Evolutionary conservation across 2,329 filamentous ascomycete genomes (phyloP).

Genomic region (Fusarium denticulatum): DNA sequence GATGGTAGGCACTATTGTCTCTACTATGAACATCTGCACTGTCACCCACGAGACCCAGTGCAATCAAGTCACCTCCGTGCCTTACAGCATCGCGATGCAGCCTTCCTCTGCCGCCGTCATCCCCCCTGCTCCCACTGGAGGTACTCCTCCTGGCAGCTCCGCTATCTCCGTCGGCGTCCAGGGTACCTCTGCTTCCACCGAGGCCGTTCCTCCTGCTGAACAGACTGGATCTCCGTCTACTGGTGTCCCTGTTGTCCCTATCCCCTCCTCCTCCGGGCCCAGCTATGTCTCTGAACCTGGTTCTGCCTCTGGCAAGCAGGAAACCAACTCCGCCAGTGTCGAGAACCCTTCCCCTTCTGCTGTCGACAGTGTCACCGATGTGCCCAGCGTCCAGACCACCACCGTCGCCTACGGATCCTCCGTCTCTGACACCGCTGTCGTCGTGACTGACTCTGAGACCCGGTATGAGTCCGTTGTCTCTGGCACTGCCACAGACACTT

Average conservation of each 20-base stretch:
- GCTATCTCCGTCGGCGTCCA: slow-evolving; percentile 28
- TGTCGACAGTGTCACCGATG: slow-evolving; percentile 35
- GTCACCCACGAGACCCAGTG: slow-evolving; percentile 50
- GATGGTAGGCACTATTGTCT: slow-evolving; percentile 45
- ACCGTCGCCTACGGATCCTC: slow-evolving; percentile 34
- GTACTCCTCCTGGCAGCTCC: slow-evolving; percentile 23
- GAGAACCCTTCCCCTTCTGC: slow-evolving; percentile 18
- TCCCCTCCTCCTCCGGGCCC: slow-evolving; percentile 13
- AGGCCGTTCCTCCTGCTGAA: neutral
- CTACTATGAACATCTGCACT: slow-evolving; percentile 51
- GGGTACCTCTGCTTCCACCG: slow-evolving; percentile 17
- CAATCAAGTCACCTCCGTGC: slow-evolving; percentile 44
- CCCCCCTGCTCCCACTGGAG: slow-evolving; percentile 15
- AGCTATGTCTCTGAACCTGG: slow-evolving; percentile 24
- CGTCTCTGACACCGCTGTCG: slow-evolving; percentile 24
- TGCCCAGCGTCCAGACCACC: slow-evolving; percentile 26
- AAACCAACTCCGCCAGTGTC: slow-evolving; percentile 19
- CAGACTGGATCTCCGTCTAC: neutral
- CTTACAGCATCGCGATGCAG: slow-evolving; percentile 8
- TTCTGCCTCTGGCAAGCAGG: slow-evolving; percentile 13
- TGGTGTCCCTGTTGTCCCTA: neutral
- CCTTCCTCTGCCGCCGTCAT: slow-evolving; percentile 9
- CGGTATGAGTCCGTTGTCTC: slow-evolving; percentile 21
- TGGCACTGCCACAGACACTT: slow-evolving; percentile 21
- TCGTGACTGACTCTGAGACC: slow-evolving; percentile 26